Percentiles rank a stretch among this genome's conserved stretches.
These are phyloP conservation scores for Hymenoscyphus salicellus DNA, from an alignment of 2,329 filamentous ascomycete species.

Conservation along the genomic window DNA sequence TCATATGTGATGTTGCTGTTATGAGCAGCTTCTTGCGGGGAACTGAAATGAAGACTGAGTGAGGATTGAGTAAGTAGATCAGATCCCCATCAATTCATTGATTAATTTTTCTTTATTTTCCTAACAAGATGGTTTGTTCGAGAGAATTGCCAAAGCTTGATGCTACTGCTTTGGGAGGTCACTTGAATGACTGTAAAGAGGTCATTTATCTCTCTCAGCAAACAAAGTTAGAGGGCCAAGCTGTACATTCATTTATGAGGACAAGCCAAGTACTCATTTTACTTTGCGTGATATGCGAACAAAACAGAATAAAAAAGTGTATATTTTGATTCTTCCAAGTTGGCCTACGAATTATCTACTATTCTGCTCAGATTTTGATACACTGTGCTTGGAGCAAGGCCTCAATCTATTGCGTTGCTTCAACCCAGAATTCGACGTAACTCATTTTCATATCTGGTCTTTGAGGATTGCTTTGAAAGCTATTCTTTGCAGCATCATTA, in stretches of 20 bases:
- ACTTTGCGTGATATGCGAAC: too few species aligned
- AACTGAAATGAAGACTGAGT: background rate
- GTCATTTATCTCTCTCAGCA: too few species aligned
- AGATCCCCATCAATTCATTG: background rate
- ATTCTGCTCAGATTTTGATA: background rate
- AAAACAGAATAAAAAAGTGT: too few species aligned
- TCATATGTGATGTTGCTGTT: background rate
- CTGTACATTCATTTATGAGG: too few species aligned
- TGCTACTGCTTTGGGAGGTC: too few species aligned
- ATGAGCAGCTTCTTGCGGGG: background rate
- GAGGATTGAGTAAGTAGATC: background rate
- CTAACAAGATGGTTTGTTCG: too few species aligned
- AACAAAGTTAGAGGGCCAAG: too few species aligned
- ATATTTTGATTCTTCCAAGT: too few species aligned
- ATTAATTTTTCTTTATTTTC: background rate
- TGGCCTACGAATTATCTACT: too few species aligned
- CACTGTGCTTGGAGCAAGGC: background rate
- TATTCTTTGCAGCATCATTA: background rate
- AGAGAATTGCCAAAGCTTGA: too few species aligned
- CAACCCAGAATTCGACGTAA: background rate
- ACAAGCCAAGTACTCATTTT: too few species aligned
- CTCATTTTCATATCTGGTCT: background rate
- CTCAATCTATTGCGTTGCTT: background rate
- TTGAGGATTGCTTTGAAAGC: background rate
- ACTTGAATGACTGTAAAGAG: too few species aligned